Conservation (phyloP, 2,329 filamentous ascomycete species). For the Aspergillus tubingensis region DNA sequence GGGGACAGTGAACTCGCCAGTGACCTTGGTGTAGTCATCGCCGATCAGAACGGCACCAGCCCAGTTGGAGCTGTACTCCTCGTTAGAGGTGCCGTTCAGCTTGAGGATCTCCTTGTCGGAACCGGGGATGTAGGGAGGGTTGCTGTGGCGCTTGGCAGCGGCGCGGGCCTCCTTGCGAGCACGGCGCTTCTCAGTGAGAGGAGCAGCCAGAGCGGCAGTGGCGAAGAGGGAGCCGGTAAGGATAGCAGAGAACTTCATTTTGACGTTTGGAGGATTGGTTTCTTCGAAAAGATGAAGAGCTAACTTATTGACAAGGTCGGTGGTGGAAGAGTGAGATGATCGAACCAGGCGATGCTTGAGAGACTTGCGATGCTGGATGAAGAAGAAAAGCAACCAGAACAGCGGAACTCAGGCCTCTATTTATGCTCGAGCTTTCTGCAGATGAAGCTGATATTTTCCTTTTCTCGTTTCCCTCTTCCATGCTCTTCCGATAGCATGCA, state of each 20-base stretch:
- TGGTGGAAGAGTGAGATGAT: background rate
- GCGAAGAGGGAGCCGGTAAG: slow-evolving; percentile 43
- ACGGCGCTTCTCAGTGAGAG: slow-evolving; percentile 46
- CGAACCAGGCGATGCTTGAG: slow-evolving; percentile 7
- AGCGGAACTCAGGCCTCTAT: background rate
- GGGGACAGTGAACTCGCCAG: slow-evolving; percentile 56
- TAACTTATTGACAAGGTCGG: background rate
- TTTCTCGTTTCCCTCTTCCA: background rate
- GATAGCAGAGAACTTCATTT: slow-evolving; percentile 54
- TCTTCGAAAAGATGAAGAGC: background rate
- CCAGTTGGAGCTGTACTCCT: slow-evolving; percentile 59
- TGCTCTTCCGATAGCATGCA: background rate
- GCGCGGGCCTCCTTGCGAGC: slow-evolving; percentile 28
- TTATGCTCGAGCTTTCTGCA: background rate
- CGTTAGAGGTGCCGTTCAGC: slow-evolving; percentile 43
- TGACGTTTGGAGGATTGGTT: background rate
- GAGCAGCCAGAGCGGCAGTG: slow-evolving; percentile 48
- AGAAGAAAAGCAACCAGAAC: background rate
- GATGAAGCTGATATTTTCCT: background rate
- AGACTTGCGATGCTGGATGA: slow-evolving; percentile 10
- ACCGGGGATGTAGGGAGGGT: slow-evolving; percentile 33
- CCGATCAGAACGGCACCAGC: slow-evolving; percentile 58
- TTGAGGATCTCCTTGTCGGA: slow-evolving; percentile 29
- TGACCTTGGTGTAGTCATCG: slow-evolving; percentile 54
- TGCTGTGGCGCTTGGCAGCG: slow-evolving; percentile 27